Percentiles rank a stretch among this genome's conserved stretches.
Conservation (phyloP, 1,284 basidiomycete species). For the Fomitopsis schrenkii region DNA sequence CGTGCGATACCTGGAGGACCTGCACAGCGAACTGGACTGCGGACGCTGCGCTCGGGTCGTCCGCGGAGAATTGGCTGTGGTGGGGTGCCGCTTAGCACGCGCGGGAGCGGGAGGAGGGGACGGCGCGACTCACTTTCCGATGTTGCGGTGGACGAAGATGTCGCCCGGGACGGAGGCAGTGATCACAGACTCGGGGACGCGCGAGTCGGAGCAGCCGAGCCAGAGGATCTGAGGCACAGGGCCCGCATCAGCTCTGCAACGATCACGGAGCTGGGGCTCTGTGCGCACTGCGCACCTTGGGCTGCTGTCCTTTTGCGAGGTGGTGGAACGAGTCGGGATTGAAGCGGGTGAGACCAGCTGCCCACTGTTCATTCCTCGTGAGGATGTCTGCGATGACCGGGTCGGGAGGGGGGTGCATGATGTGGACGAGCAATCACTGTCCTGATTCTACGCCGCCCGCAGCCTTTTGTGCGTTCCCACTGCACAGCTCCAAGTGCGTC, state of each 20-base stretch:
- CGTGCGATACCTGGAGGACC: slow-evolving; percentile 10
- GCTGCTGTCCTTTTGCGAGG: background rate
- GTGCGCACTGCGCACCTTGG: background rate
- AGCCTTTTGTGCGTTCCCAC: no score
- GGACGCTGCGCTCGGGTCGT: slow-evolving; percentile 12
- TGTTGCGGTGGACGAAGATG: slow-evolving; percentile 48
- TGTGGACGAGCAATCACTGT: background rate
- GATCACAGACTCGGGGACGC: slow-evolving; percentile 40
- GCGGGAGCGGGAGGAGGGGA: background rate
- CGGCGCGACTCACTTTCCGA: slow-evolving; percentile 28
- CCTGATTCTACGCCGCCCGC: no score
- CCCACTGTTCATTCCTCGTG: background rate
- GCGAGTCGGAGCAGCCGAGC: slow-evolving; percentile 52
- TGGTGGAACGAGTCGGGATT: background rate
- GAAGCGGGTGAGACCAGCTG: background rate
- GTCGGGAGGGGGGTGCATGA: background rate
- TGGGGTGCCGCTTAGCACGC: background rate
- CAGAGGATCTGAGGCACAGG: slow-evolving; percentile 35
- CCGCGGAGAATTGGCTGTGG: slow-evolving; percentile 10
- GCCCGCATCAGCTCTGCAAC: background rate
- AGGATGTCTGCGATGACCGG: background rate
- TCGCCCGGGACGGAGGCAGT: slow-evolving; percentile 38
- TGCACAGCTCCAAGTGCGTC: no score
- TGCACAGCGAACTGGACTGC: slow-evolving; percentile 15
- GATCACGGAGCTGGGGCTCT: background rate